A percentile compares a stretch with the other conserved stretches of the same genome.
Conservation (phyloP, 176 grass and related monocot genomes). For the Bothriochloa decipiens region DNA sequence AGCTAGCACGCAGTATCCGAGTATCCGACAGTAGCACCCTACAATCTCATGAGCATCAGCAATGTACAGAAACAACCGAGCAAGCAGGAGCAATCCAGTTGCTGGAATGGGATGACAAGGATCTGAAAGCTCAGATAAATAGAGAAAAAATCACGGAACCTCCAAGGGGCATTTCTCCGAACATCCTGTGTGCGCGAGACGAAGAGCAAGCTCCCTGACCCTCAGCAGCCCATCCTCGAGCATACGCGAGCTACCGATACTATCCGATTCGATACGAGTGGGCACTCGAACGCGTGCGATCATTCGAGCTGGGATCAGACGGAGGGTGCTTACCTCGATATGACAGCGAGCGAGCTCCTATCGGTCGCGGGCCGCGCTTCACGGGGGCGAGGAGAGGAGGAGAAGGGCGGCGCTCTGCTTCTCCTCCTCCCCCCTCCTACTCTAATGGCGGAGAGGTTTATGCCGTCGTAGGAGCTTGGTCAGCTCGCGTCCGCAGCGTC, state of each 20-base stretch:
- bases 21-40: not conserved
- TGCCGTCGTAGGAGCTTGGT: slow-evolving; percentile 26
- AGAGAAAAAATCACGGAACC: not conserved
- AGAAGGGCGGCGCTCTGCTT: not conserved
- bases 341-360: not conserved
- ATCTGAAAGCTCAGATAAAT: not conserved
- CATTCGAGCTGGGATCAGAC: not conserved
- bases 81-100: not conserved
- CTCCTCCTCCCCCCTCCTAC: not conserved
- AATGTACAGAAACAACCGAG: not conserved
- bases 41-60: not conserved
- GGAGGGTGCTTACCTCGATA: slow-evolving; percentile 26
- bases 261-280: not conserved
- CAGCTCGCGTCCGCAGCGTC: not conserved
- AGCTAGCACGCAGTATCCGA: not conserved
- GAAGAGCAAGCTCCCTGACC: not conserved
- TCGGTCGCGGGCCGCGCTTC: not conserved
- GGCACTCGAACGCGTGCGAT: not conserved
- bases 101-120: not conserved
- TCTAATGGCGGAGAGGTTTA: not conserved
- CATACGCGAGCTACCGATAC: not conserved
- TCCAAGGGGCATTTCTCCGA: slow-evolving; percentile 26
- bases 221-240: not conserved
- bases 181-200: not conserved
- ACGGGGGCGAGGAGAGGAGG: slow-evolving; percentile 5